Base-by-base conservation (phyloP, 2,329 filamentous ascomycete species). In the Aspergillus terreus region DNA sequence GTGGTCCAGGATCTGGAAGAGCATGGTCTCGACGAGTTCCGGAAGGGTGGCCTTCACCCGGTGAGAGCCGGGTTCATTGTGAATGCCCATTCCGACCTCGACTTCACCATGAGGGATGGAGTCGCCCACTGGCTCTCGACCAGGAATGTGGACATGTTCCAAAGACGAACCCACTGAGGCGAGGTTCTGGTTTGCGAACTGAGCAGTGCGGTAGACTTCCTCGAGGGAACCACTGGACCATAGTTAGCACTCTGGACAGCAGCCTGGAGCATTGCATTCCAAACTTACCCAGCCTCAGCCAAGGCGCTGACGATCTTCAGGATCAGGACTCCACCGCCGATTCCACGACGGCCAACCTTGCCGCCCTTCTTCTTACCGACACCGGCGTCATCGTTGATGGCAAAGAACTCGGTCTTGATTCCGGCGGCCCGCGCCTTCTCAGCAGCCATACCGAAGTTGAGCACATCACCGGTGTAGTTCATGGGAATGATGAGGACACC, bases 401-500 rank as follows among this genome's bases (percentile, higher is more conserved):
- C 87, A 9, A 95, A 84, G 87, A 96, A 95, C 68, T 95, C 88
- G 0, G 89, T 88, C 15, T 84, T 74, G 21, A 90, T 72, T 0
- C 90, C 92, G 0, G 84, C 82, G 1, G 90, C 90, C 52, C 87
- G 86, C 14, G 91, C 91, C 76, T 96, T 96, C 71, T 96, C 92
- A 7, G 94, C 89, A 0, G 87, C 92, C 81, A 96, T 87, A 50
- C 91, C 92, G 67, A 96, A 96, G 74, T 96, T 95, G 60, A 96
- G 80, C 49, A 96, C 83, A 68, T 92, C 88, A 35, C 88, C 88
- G 1, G 90, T 95, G 71, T 95, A 95, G 71, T 96, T 96, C 89
- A 95, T 96, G 27, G 95, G 88, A 5, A 92, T 86, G n/a, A 96
- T 87, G 38, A 96, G 71, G 1, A 96, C 87, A 21, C 92, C 92